Base-by-base conservation (phyloP, 305 asterid species). In the Monarda citriodora region DNA sequence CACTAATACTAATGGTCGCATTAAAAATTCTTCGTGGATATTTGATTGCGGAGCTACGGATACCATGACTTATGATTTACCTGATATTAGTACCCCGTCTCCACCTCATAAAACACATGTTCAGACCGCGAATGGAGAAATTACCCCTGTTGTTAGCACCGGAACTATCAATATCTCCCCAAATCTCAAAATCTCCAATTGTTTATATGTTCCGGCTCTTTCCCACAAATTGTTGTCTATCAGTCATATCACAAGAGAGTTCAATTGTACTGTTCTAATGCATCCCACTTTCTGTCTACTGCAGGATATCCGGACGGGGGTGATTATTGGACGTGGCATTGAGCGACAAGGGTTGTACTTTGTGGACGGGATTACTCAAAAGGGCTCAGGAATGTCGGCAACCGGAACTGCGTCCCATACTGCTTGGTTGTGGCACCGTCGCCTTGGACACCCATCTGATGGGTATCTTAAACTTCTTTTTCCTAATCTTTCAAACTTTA, bases 21-120 rank as follows among this genome's bases (percentile, higher is more conserved):
- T 23, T 23, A 23, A n/a, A n/a, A n/a, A n/a, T n/a, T n/a, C n/a
- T n/a, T n/a, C n/a, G n/a, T n/a, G n/a, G n/a, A n/a, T 23, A 23
- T 42, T 54, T 31, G 42, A 56, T 36, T 32, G 61, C 36, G 61
- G 61, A n/a, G 61, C 61, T 1, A 56, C 61, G 7, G 47, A 56
- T 5, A 56, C 61, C 1, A 56, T 56, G 46, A 56, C 61, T 2
- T 34, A 13, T 34, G 61, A 34, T 10, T 9, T 7, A 0, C n/a
- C 29, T 7, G 61, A 56, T 38, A 32, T 56, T 31, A 15, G 26
- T 9, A 12, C 10, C 1, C 9, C 3, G 1, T 38, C 46, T 12
- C 0, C 17, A 2, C 61, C 42, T 1, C 18, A 4, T 0, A 56
- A 56, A 32, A 32, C 23, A 4, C 46, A 32, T n/a, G 15, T 56